A percentile compares a stretch with the other conserved stretches of the same genome.
These are phyloP conservation scores for Magnusiomyces fungicola DNA, from an alignment of 1,139 yeast genomes.

Conservation along the genomic window DNA sequence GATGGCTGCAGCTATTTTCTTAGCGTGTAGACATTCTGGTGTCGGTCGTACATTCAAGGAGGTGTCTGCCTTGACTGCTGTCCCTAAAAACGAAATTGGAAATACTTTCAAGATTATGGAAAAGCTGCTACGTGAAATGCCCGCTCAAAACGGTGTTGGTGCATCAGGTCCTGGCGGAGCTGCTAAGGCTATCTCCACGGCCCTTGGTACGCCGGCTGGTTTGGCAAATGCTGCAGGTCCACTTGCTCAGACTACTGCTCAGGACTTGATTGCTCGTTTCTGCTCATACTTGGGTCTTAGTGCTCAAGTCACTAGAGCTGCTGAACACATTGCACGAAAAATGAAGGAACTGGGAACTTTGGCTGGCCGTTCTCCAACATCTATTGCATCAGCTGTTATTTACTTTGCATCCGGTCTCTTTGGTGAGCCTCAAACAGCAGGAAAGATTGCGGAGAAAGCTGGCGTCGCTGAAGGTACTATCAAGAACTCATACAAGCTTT, in stretches of 20 bases:
- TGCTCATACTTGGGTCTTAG: conserved; percentile 90
- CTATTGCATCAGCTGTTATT: conserved; percentile 96
- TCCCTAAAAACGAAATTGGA: conserved; percentile 91
- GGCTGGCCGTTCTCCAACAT: conserved; percentile 95
- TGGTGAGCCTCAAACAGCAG: conserved; percentile 56
- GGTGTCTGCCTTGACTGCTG: conserved; percentile 91
- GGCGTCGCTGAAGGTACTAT: conserved; percentile 98
- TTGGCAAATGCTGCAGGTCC: conserved; percentile 35
- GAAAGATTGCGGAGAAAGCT: conserved; percentile 85
- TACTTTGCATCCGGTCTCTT: conserved; percentile 86
- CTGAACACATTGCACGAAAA: conserved; percentile 83
- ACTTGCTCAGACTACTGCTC: conserved; percentile 80
- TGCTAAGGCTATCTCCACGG: conserved; percentile 1
- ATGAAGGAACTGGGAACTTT: conserved; percentile 89
- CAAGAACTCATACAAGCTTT: conserved; percentile 79
- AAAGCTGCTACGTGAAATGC: conserved; percentile 44
- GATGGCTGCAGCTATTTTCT: conserved; percentile 93
- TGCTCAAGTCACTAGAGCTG: conserved; percentile 82
- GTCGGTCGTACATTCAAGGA: conserved; percentile 95
- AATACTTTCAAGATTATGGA: conserved; percentile 67
- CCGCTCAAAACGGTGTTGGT: conserved; percentile 24
- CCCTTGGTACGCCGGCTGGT: background rate
- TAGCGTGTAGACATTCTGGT: conserved; percentile 91
- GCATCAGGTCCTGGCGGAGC: background rate
- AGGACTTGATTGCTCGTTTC: conserved; percentile 85